Base-by-base conservation (phyloP, 495 filamentous ascomycete species). In the Podospora appendiculata region DNA sequence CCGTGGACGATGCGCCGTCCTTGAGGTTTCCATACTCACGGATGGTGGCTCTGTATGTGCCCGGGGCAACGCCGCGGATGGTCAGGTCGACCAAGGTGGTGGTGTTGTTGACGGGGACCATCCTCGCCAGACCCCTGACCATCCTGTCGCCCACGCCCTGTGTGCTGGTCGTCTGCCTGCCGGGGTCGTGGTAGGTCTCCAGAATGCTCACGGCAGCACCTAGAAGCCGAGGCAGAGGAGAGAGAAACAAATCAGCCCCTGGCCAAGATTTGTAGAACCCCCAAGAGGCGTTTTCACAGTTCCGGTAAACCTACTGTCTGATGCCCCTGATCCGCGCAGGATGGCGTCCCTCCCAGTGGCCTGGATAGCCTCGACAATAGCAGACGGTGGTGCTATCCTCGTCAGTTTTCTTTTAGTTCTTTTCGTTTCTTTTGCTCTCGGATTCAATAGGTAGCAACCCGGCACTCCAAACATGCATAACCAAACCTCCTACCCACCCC, bases 191-290 rank as follows among this genome's bases (percentile, higher is more conserved):
- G 69, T 94, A 92, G 32, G 89, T 95, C 73, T 98, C 92, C 55
- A 97, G 84, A 64, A 98, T 97, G 68, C 89, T 94, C 35, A 98
- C 93, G 35, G 93, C 93, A 18, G 92, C 90, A 65, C 81, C 89
- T 93, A 32, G 25, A 19, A 3, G 47, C 32, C 32, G 17, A 17
- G 34, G 16, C 33, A 38, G 34, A 35, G 12, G 39, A 41, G 34
- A 41, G 39, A 35, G 46, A 41, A 38, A 45, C 41, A 43, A 44
- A 45, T 51, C 25, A 60, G 54, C 41, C n/a, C 41, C 16, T 25
- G 25, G 25, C 25, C 25, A 25, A 25, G 25, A 25, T 25, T 2
- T 25, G 25, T 5, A 25, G 25, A 25, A 25, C 25, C 25, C 25
- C 25, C 25, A 25, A 25, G 44, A 36, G 50, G 32, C n/a, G 38